Base-by-base conservation (phyloP, 2,329 filamentous ascomycete genomes). In the Penicillium hordei region DNA sequence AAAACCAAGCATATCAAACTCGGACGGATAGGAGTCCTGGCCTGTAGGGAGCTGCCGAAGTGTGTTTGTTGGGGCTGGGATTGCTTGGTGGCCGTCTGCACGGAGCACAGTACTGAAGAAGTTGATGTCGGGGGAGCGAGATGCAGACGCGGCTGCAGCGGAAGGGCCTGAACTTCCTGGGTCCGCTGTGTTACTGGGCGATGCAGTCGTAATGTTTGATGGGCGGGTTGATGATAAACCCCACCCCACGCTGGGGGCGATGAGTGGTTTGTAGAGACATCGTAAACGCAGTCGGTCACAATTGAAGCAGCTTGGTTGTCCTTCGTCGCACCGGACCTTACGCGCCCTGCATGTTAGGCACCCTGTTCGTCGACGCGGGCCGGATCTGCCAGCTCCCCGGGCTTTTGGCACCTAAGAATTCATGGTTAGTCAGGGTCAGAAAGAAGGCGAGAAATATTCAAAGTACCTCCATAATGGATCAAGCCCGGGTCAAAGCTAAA, bases 1-100 rank as follows among this genome's bases (percentile, higher is more conserved):
- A 39, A 74, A 73, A 3, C 66, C 63, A n/a, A 72, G 68, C 64
- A 74, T 73, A 52, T 74, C 72, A 52, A 74, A 73, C 66, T 65
- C n/a, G 56, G 34, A 15, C 43, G 52, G 51, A 38, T 59, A 33
- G 7, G 29, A 21, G 19, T 17, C 52, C 13, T 46, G n/a, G 5
- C 59, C 55, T 19, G 52, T 29, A 6, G 55, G 52, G 5, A 62
- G 46, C 34, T 55, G 48, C 34, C 55, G 57, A 8, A 60, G 51
- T 10, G 46, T 50, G 7, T 29, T 23, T 33, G 29, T 46, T 15
- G 57, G 34, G 9, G 61, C 57, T 1, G 60, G 60, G 17, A 62
- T 62, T 10, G 46, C 39, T n/a, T 64, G 63, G 40, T 67, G 29
- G 44, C 44, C 66, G 45, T 71, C 65, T 8, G 65, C 63, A 21